Evolutionary conservation across 768 basidiomycete genomes (phyloP), one percentile per base, ranked within the genome.

Genomic region (Cystofilobasidium capitatum): DNA sequence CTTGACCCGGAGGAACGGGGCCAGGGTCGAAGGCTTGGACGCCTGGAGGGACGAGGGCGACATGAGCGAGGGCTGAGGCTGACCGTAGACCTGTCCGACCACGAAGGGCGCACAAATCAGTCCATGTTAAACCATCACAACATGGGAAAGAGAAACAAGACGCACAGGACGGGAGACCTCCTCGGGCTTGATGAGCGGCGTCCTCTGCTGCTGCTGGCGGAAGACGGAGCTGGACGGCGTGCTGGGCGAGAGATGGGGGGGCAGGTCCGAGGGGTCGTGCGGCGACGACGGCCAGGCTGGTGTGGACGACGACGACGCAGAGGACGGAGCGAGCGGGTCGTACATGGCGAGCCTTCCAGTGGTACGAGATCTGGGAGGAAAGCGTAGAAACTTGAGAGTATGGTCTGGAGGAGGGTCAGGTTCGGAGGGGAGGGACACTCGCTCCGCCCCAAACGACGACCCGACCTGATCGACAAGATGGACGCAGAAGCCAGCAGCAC

Each of bases 1-100:
- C 74, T 91, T 82, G 57, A 94, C 89, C 74, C 90, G 82, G 69
- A 99, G 81, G 77, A 90, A 96, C n/a, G 40, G 73, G 64, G 51
- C 44, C 45, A 59, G 66, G 31, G 62, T 69, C 37, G 57, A 20
- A 6, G 39, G 37, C 22, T 47, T 42, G 17, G 51, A 12, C 31
- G 67, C 63, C 10, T 36, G 37, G 1, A 49, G 42, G 24, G 61
- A 40, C 8, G 66, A 22, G 31, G 67, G 65, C 29, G 65, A 66
- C 58, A 66, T 54, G 42, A 66, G 45, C 24, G 65, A 60, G 20
- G 65, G 47, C 35, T 57, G 49, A 22, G 61, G 61, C 42, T 47
- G 37, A 22, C 58, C 55, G 55, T 69, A 69, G 54, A 66, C 59
- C 58, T 66, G 58, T 26, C 22, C 35, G 33, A n/a, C 12, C 22